Evolutionary conservation across 2,329 filamentous ascomycete genomes (phyloP).

Genomic region (Colletotrichum cuscutae): DNA sequence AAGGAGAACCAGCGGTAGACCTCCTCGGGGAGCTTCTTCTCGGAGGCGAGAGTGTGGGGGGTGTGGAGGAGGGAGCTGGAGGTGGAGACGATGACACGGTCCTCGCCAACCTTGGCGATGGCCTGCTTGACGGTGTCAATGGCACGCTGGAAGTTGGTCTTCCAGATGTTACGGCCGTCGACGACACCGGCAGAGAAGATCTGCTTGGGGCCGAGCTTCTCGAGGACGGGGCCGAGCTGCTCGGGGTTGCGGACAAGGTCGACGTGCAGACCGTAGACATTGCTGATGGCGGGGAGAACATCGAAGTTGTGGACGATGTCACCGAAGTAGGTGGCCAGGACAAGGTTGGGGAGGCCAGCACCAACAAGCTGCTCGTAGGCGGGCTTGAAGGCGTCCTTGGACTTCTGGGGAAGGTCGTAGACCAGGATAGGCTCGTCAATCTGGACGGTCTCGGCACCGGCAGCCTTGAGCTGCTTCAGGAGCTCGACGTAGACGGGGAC

Average conservation of each 20-base stretch:
- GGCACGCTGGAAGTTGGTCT: conserved; percentile 97
- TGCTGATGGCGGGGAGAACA: conserved; percentile 75
- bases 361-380: conserved; percentile 89
- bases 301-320: conserved; percentile 99
- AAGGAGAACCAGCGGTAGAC: conserved; percentile 91
- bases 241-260: conserved; percentile 98
- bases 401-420: conserved; percentile 88
- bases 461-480: conserved; percentile 91
- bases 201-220: conserved; percentile 87
- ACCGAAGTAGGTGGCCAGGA: conserved; percentile 98
- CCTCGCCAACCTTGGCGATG: conserved; percentile 94
- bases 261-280: conserved; percentile 81
- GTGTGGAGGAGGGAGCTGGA: conserved; percentile 98
- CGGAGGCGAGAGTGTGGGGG: conserved; percentile 95
- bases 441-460: conserved; percentile 95
- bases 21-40: conserved; percentile 93
- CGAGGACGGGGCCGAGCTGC: conserved; percentile 88
- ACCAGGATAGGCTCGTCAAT: conserved; percentile 98
- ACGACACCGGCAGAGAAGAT: conserved; percentile 95
- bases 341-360: conserved; percentile 85
- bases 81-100: conserved; percentile 95
- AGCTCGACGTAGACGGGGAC: conserved; percentile 95
- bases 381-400: conserved; percentile 98
- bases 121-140: conserved; percentile 91
- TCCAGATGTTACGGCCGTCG: conserved; percentile 99